These are phyloP conservation scores for Tetracentron sinense DNA, from an alignment of 164 flowering plant genomes.

Conservation along the genomic window DNA sequence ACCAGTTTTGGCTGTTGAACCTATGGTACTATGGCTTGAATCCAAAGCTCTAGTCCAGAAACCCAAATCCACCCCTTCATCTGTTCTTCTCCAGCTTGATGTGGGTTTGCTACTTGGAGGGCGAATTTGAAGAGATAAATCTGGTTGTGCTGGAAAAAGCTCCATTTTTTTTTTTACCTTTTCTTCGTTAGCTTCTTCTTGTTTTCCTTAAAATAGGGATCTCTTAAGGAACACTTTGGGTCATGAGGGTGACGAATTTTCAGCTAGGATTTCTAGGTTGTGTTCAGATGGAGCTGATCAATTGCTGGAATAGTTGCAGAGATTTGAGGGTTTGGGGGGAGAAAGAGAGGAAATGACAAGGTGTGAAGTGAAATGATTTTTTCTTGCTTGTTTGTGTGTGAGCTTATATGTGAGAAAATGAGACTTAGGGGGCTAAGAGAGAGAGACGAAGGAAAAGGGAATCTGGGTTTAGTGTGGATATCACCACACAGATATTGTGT, in stretches of 20 bases:
- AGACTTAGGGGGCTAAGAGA: constrained; percentile 47
- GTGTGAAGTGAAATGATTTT: constrained; percentile 64
- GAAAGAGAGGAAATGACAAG: constrained; percentile 64
- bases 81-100: constrained; percentile 37
- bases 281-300: constrained; percentile 24
- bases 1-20: constrained; percentile 27
- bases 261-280: constrained; percentile 12
- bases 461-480: too few relatives aligned
- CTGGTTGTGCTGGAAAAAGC: too few relatives aligned
- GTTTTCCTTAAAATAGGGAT: too few relatives aligned
- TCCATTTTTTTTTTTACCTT: too few relatives aligned
- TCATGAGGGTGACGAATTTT: constrained; percentile 6
- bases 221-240: too few relatives aligned
- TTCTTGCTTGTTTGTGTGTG: constrained; percentile 68
- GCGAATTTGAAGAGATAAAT: constrained; percentile 89
- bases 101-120: constrained; percentile 69
- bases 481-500: too few relatives aligned
- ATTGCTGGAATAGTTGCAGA: constrained; percentile 40
- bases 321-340: constrained; percentile 32
- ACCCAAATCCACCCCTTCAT: constrained; percentile 60
- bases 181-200: too few relatives aligned
- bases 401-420: constrained; percentile 92
- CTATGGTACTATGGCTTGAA: constrained; percentile 32
- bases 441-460: not conserved
- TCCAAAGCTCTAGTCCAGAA: constrained; percentile 72